Evolutionary conservation across 164 flowering plant genomes (phyloP).

Genomic region (Protea cynaroides): DNA sequence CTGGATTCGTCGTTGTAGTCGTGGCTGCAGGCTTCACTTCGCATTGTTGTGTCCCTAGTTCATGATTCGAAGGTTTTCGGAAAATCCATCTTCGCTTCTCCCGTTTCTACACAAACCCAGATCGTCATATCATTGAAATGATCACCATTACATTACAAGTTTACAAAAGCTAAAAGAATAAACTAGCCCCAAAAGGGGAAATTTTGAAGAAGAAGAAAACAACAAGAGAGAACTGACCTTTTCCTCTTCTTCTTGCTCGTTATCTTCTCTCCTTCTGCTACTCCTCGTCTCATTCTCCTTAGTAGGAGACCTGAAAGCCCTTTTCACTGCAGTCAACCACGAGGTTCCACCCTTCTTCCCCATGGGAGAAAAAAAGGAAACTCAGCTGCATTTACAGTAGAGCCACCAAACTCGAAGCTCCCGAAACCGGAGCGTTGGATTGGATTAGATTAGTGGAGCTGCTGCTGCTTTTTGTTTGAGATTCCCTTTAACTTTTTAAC

Average conservation of each 20-base stretch:
- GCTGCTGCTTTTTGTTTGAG: not conserved
- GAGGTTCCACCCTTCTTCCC: slow-evolving; percentile 48
- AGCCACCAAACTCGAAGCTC: not conserved
- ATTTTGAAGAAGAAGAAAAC: slow-evolving; percentile 1
- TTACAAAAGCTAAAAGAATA: too few species aligned
- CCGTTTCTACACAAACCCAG: slow-evolving; percentile 41
- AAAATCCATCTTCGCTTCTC: slow-evolving; percentile 70
- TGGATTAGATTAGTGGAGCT: not conserved
- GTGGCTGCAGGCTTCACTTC: slow-evolving; percentile 16
- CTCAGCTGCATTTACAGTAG: slow-evolving; percentile 21
- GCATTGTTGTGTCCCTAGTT: slow-evolving; percentile 20
- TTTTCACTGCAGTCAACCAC: slow-evolving; percentile 65
- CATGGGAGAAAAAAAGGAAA: slow-evolving; percentile 19
- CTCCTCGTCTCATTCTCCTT: slow-evolving; percentile 40
- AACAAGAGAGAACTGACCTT: slow-evolving; percentile 34
- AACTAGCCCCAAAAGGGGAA: too few species aligned
- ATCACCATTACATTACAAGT: too few species aligned
- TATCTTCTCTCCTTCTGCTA: slow-evolving; percentile 41
- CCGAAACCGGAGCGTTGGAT: not conserved
- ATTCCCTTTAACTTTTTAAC: not conserved
- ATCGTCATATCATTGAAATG: not conserved
- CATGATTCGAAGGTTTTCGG: slow-evolving; percentile 36
- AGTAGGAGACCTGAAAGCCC: slow-evolving; percentile 75
- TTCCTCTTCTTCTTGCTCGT: slow-evolving; percentile 54
- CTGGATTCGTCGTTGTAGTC: not conserved